Conservation (phyloP, 2,329 filamentous ascomycete species). For the Talaromyces sp. region DNA sequence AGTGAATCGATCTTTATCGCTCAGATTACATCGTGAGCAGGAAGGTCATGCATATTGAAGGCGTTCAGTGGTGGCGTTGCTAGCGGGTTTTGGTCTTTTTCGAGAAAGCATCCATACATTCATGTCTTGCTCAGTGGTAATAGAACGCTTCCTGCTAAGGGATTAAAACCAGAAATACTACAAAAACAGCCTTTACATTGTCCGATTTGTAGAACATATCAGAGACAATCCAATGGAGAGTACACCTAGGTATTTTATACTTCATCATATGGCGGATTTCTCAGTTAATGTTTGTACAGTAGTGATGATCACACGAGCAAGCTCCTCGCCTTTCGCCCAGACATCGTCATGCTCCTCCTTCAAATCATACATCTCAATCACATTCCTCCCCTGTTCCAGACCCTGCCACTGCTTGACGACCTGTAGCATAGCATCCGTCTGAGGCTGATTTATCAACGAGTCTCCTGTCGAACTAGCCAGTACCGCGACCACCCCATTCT, state of each 20-base stretch:
- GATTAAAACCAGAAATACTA: not conserved
- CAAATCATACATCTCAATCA: conserved; percentile 38
- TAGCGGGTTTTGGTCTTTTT: conserved; percentile 8
- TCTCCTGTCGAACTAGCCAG: conserved; percentile 43
- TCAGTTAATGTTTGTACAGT: conserved; percentile 28
- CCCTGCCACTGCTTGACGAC: conserved; percentile 49
- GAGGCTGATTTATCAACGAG: conserved; percentile 38
- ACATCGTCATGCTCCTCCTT: conserved; percentile 41
- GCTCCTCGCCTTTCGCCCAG: conserved; percentile 39
- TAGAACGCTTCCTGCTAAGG: conserved; percentile 11
- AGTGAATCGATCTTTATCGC: not conserved
- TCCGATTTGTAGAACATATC: not conserved
- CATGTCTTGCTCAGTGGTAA: conserved; percentile 7
- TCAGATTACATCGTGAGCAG: not conserved
- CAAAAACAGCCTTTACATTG: not conserved
- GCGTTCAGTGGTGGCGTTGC: conserved; percentile 15
- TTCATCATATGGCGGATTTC: not conserved
- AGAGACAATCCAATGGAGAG: not conserved
- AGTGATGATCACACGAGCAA: conserved; percentile 36
- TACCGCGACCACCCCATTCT: conserved; percentile 33
- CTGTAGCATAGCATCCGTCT: conserved; percentile 46
- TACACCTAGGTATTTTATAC: no score
- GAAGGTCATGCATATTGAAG: conserved; percentile 13
- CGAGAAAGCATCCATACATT: conserved; percentile 4
- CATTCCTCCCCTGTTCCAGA: conserved; percentile 40